phyloP scores from a whole-genome alignment of 495 filamentous ascomycete species.

The Xylaria curta region DNA sequence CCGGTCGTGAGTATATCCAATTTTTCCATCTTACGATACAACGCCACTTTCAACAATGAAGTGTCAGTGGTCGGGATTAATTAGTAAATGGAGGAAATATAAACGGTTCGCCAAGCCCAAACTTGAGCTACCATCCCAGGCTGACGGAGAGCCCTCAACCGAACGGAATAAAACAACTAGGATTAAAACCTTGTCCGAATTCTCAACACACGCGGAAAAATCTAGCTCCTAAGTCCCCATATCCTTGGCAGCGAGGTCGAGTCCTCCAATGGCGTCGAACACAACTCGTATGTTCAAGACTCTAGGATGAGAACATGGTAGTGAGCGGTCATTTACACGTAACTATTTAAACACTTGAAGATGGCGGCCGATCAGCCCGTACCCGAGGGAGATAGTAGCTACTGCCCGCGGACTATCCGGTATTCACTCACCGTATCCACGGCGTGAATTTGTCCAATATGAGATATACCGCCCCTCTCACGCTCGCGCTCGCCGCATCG shows the following conservation, averaged over 20 bases:
- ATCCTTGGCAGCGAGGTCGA: neutral
- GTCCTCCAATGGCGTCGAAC: conserved; percentile 18
- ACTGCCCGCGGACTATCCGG: neutral
- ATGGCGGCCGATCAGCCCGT: neutral
- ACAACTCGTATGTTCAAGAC: neutral
- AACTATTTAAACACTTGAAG: neutral
- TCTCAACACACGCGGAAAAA: conserved; percentile 12
- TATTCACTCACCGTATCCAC: neutral
- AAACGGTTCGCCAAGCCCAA: neutral
- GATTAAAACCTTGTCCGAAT: neutral
- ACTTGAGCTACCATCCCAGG: neutral
- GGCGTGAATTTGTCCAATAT: neutral
- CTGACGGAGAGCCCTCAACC: neutral
- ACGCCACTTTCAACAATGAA: neutral
- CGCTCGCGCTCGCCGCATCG: conserved; percentile 8
- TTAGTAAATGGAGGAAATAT: neutral
- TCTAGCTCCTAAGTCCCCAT: neutral
- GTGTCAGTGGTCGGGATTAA: neutral
- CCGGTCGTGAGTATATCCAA: neutral
- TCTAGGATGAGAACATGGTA: neutral
- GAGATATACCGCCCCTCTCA: conserved; percentile 3
- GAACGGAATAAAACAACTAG: neutral
- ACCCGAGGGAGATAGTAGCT: neutral
- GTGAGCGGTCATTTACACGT: neutral
- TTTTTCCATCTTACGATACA: neutral